Evolutionary conservation across 306 rosid species (phyloP).

Genomic region (Vigna reflexopilosa): DNA sequence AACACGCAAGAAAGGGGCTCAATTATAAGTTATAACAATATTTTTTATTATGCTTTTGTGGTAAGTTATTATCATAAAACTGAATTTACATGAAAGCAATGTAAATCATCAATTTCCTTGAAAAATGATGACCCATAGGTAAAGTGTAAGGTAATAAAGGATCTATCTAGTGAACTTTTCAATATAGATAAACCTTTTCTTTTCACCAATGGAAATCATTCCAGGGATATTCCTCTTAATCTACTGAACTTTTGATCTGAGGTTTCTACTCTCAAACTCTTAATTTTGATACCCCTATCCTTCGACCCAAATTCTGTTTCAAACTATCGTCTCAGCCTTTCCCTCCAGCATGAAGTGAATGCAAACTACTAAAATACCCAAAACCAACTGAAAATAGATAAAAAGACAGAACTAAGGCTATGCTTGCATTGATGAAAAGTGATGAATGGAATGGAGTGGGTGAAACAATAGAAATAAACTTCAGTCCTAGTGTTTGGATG

Average conservation of each 20-base stretch:
- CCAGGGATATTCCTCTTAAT: neutral
- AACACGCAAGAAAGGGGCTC: neutral
- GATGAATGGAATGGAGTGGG: too few species aligned
- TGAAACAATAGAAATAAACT: too few species aligned
- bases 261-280: neutral
- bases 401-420: too few species aligned
- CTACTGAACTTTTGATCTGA: neutral
- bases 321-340: too few species aligned
- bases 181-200: neutral
- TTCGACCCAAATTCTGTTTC: too few species aligned
- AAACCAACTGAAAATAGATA: too few species aligned
- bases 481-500: too few species aligned
- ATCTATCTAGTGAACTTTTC: too few species aligned
- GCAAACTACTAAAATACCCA: too few species aligned
- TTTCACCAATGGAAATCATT: neutral
- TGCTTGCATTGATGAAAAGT: too few species aligned
- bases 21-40: neutral
- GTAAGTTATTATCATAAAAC: constrained; percentile 6
- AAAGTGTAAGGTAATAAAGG: neutral
- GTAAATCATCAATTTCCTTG: neutral
- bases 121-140: neutral
- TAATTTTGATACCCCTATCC: neutral
- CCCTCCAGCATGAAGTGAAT: too few species aligned
- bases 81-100: neutral
- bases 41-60: neutral